Percentiles rank a stretch among this genome's conserved stretches.
Evolutionary conservation across 2,329 filamentous ascomycete genomes (phyloP).

Genomic region (Ophiostoma montium): DNA sequence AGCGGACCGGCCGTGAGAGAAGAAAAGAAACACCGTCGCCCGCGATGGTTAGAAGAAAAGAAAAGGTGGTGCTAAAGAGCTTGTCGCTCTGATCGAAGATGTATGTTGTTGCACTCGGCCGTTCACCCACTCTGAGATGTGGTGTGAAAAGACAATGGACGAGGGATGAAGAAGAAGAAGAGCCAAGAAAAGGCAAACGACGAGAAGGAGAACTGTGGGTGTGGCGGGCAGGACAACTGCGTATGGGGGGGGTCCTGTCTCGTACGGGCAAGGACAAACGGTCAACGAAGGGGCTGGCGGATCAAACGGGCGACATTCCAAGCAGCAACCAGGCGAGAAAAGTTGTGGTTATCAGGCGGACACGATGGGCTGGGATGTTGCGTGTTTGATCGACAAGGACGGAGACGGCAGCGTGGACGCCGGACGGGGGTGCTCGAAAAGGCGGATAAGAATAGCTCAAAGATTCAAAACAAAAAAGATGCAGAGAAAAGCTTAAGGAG

Average conservation of each 20-base stretch:
- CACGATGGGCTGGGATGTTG: background rate
- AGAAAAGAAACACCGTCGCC: constrained; percentile 21
- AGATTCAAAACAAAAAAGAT: background rate
- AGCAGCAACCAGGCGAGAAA: background rate
- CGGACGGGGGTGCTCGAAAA: background rate
- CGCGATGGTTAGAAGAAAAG: constrained; percentile 17
- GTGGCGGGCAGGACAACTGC: too few species aligned
- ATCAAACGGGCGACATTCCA: background rate
- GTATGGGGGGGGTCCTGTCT: too few species aligned
- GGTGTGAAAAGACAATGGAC: background rate
- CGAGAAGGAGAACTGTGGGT: background rate
- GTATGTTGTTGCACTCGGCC: background rate
- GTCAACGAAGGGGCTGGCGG: too few species aligned
- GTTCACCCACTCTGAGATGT: background rate
- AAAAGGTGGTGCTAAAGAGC: background rate
- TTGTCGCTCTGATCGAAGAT: too few species aligned
- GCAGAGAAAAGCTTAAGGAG: background rate
- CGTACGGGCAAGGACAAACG: background rate
- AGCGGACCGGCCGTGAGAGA: constrained; percentile 16
- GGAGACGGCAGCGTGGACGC: background rate
- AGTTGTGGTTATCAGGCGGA: background rate
- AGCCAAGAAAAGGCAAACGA: background rate
- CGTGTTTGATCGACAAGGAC: constrained; percentile 8
- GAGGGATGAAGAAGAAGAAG: background rate
- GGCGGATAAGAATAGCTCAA: background rate